Evolutionary conservation across 2,329 filamentous ascomycete species (phyloP).

Genomic region (Aspergillus versicolor): DNA sequence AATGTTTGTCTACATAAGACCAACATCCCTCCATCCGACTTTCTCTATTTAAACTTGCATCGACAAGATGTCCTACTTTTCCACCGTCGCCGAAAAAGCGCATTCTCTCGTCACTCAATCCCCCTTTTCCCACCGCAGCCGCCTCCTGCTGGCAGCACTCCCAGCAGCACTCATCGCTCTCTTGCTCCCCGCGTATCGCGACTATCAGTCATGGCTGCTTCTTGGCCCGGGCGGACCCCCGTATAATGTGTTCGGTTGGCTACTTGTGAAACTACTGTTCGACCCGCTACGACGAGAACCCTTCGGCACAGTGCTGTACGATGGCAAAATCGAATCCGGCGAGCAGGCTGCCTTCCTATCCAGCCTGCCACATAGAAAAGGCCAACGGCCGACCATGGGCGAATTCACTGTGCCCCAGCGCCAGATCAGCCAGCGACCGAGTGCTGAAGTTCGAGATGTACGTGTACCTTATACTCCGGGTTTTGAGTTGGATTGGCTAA

Average conservation of each 20-base stretch:
- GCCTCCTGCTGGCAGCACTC: neutral
- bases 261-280: constrained; percentile 24
- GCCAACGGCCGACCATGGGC: constrained; percentile 24
- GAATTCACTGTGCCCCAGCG: constrained; percentile 32
- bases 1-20: no score
- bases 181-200: constrained; percentile 26
- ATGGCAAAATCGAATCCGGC: constrained; percentile 20
- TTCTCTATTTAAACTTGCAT: no score
- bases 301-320: constrained; percentile 29
- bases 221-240: constrained; percentile 39
- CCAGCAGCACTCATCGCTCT: neutral
- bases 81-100: neutral
- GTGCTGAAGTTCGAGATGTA: constrained; percentile 23
- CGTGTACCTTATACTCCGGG: neutral
- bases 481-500: neutral
- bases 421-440: constrained; percentile 27
- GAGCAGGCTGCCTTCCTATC: constrained; percentile 18
- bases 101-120: neutral
- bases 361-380: neutral
- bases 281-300: constrained; percentile 28
- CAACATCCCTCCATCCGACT: neutral
- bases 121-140: neutral
- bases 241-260: constrained; percentile 38
- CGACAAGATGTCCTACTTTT: neutral
- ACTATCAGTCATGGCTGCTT: constrained; percentile 37